Evolutionary conservation across 345 rosid species (phyloP).

Genomic region (Populus deltoides): DNA sequence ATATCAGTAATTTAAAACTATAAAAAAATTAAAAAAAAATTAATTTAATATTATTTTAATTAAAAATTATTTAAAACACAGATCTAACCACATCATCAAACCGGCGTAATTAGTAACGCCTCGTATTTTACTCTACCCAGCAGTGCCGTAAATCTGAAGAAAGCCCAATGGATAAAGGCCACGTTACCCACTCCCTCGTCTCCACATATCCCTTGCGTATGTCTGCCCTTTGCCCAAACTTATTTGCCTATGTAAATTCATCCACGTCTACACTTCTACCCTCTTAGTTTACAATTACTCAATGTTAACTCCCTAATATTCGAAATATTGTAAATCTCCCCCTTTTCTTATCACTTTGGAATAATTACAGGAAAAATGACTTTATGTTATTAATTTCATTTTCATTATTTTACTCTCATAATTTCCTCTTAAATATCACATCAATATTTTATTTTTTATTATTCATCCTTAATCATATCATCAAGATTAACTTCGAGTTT

Average conservation of each 20-base stretch:
- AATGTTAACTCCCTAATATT: background rate
- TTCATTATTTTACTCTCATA: background rate
- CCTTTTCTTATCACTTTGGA: background rate
- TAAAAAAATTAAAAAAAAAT: no score
- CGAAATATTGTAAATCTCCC: background rate
- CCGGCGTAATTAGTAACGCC: no score
- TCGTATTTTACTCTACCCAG: no score
- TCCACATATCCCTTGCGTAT: constrained; percentile 7
- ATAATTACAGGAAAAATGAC: no score
- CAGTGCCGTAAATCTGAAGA: background rate
- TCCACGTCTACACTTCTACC: background rate
- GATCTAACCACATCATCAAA: no score
- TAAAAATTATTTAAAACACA: no score
- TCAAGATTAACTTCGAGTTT: no score
- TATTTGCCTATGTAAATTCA: background rate
- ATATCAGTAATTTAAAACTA: no score
- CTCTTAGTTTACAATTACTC: background rate
- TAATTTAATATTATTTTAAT: no score
- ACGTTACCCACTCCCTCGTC: background rate
- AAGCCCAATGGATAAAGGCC: background rate
- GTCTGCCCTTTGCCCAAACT: background rate
- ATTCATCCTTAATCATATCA: no score
- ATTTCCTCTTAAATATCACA: background rate
- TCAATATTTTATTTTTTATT: no score
- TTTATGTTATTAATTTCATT: background rate